Evolutionary conservation across 1,284 basidiomycete genomes (phyloP).

Genomic region (Xerocomus minutiporus): DNA sequence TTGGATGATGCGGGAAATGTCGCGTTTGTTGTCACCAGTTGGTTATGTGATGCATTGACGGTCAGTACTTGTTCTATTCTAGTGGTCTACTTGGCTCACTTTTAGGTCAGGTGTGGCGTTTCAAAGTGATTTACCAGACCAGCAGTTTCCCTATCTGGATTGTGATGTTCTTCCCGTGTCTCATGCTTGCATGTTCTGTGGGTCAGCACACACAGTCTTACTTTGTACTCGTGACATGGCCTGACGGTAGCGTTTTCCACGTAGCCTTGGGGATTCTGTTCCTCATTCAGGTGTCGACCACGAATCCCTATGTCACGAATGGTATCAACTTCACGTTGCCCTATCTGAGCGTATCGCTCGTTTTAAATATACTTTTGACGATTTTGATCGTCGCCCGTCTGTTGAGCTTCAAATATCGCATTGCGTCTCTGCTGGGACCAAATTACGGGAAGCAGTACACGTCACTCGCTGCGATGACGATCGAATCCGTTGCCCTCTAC

Average conservation of each 20-base stretch:
- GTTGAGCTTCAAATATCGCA: slow-evolving; percentile 7
- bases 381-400: slow-evolving; percentile 24
- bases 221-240: too few species aligned
- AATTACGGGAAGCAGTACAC: slow-evolving; percentile 17
- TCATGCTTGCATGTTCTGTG: slow-evolving; percentile 11
- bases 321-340: slow-evolving; percentile 20
- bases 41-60: slow-evolving; percentile 27
- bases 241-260: neutral
- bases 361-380: slow-evolving; percentile 23
- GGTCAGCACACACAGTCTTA: slow-evolving; percentile 7
- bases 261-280: slow-evolving; percentile 11
- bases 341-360: slow-evolving; percentile 19
- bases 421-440: slow-evolving; percentile 9
- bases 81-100: neutral
- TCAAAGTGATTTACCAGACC: slow-evolving; percentile 22
- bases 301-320: slow-evolving; percentile 14
- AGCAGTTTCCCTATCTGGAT: slow-evolving; percentile 10
- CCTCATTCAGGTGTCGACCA: slow-evolving; percentile 15
- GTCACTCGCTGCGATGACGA: slow-evolving; percentile 20
- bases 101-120: slow-evolving; percentile 28
- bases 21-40: slow-evolving; percentile 19
- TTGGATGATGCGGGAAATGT: slow-evolving; percentile 13
- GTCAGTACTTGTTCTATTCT: slow-evolving; percentile 12
- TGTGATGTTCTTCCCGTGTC: slow-evolving; percentile 16
- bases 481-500: slow-evolving; percentile 25